Base-by-base conservation (phyloP, 2,329 filamentous ascomycete genomes). In the Xylaria sp. region DNA sequence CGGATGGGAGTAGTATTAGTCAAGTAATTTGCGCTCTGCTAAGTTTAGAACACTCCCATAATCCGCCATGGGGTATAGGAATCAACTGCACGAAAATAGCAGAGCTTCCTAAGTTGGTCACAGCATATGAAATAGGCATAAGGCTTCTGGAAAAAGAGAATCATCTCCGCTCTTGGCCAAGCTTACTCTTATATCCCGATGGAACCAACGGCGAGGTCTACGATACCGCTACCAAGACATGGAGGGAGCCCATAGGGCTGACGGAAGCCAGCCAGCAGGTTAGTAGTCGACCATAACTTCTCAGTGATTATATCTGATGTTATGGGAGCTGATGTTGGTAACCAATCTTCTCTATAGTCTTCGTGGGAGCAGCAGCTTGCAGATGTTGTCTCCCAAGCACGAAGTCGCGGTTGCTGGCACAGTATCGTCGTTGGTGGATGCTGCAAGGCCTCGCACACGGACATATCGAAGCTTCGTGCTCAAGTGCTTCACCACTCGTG, bases 11-110 rank as follows among this genome's bases (percentile, higher is more conserved):
- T 69, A 77, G 75, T 2, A 79, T 85, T 25, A 77, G 79, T 55
- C 73, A 84, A 68, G 82, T 84, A 51, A 75, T 82, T 6, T 73
- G 76, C 23, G 77, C 78, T 13, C 71, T 77, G 53, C 64, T 78
- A n/a, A 73, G 66, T 58, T 65, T 70, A 25, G 70, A 72, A 32
- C 66, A 73, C 51, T 69, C 71, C 0, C 64, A 70, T 12, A 48
- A 72, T 61, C 42, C 78, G 3, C 90, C 90, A 0, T 90, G 86
- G 86, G 90, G 86, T 0, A 83, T 92, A 27, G 90, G 90, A 1
- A 85, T 92, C 74, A 92, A 92, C 78, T 92, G 90, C 77, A 92
- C 86, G 44, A 91, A 90, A 77, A 84, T 92, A 40, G 82, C 85
- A 59, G 89, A 91, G 76, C 81, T 93, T 35, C 84, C 85, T 1